phyloP scores from a whole-genome alignment of 306 rosid species.

The Gastrolobium bilobum region DNA sequence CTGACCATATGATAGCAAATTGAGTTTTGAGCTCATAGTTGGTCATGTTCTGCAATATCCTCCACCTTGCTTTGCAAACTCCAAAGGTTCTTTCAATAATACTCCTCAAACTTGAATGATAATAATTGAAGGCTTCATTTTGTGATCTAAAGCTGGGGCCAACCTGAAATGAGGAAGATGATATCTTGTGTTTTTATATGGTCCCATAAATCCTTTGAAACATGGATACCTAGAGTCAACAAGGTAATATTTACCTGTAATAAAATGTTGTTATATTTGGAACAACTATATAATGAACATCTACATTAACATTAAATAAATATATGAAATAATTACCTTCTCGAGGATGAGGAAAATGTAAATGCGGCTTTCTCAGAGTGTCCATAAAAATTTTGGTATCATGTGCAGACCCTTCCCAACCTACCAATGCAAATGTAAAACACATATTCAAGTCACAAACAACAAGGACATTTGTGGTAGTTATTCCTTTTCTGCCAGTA shows the following conservation, averaged over 20 bases:
- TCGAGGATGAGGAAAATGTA: not conserved
- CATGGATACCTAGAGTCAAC: not conserved
- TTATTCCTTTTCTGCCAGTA: not conserved
- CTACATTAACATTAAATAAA: too few relatives aligned
- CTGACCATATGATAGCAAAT: too few relatives aligned
- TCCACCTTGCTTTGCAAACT: not conserved
- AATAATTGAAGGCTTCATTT: not conserved
- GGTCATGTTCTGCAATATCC: too few relatives aligned
- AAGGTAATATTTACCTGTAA: not conserved
- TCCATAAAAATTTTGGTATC: not conserved
- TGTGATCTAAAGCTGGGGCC: not conserved
- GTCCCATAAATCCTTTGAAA: not conserved
- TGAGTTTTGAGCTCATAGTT: too few relatives aligned
- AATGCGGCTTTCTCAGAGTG: not conserved
- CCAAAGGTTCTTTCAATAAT: not conserved
- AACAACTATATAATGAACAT: too few relatives aligned
- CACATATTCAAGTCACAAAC: not conserved
- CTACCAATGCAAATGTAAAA: not conserved
- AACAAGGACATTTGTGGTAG: not conserved
- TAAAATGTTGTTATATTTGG: not conserved
- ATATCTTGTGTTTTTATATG: not conserved
- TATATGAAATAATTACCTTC: not conserved
- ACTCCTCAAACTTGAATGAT: not conserved
- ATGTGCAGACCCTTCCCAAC: not conserved
- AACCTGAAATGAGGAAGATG: not conserved